phyloP scores from a whole-genome alignment of 805 yeast genomes.

The Schizosaccharomyces cryophilus region DNA sequence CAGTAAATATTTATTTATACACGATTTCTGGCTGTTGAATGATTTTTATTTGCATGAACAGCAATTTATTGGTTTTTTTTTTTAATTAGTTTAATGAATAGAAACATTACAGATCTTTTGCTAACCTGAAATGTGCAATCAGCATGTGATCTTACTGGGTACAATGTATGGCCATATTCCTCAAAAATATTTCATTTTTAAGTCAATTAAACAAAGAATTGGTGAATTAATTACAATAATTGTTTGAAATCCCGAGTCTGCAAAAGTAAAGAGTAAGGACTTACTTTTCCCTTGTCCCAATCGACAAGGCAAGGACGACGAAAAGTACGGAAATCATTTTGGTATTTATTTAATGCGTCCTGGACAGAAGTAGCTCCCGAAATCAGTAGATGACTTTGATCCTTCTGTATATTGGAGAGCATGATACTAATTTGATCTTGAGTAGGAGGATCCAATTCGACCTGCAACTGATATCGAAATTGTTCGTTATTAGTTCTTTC shows the following conservation, averaged over 20 bases:
- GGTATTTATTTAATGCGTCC: neutral
- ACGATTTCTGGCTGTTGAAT: no score
- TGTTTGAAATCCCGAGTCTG: neutral
- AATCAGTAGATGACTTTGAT: neutral
- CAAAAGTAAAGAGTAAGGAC: neutral
- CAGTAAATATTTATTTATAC: no score
- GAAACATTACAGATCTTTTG: no score
- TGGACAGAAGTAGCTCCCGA: neutral
- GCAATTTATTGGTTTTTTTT: no score
- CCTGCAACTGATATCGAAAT: neutral
- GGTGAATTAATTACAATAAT: neutral
- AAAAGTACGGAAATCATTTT: neutral
- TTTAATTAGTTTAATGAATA: no score
- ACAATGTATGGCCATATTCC: no score
- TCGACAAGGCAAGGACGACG: neutral
- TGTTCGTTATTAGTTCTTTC: neutral
- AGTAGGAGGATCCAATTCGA: neutral
- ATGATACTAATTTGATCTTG: neutral
- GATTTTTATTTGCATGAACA: no score
- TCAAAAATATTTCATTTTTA: no score
- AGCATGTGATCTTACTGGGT: no score
- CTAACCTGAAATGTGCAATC: no score
- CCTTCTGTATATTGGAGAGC: neutral
- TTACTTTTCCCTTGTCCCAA: neutral
- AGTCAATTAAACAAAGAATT: no score